A percentile compares a stretch with the other conserved stretches of the same genome.
Conservation (phyloP, 352 stramenopile genomes). For the Globisporangium camurandrum region DNA sequence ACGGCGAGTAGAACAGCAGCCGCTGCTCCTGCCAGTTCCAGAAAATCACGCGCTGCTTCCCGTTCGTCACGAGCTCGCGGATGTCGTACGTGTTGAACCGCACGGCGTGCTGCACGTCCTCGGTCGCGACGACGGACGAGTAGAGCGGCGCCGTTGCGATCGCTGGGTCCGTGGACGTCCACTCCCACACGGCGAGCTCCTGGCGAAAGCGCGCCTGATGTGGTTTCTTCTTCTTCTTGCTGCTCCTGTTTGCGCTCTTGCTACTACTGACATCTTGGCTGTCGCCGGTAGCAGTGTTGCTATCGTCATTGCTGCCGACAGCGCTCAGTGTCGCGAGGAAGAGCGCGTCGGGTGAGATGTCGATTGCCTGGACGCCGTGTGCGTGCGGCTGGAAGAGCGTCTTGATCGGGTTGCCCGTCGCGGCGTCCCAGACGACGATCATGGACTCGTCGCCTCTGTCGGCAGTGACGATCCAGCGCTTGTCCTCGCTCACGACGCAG, state of each 20-base stretch:
- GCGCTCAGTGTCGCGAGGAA: constrained; percentile 84
- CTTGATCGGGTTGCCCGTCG: constrained; percentile 82
- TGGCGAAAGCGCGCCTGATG: constrained; percentile 45
- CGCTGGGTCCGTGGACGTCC: constrained; percentile 35
- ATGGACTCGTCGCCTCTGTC: constrained; percentile 84
- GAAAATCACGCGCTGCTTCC: constrained; percentile 81
- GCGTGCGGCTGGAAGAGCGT: constrained; percentile 86
- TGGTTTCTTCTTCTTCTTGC: constrained; percentile 1
- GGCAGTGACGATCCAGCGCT: constrained; percentile 90
- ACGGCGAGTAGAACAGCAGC: constrained; percentile 79
- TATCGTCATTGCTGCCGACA: constrained; percentile 21
- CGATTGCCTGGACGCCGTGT: constrained; percentile 73
- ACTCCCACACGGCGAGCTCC: constrained; percentile 86
- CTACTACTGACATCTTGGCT: no score
- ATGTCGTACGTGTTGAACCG: constrained; percentile 88
- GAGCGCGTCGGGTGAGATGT: constrained; percentile 85
- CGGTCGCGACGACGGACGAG: constrained; percentile 62
- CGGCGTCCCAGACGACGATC: constrained; percentile 89
- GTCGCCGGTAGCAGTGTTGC: not conserved
- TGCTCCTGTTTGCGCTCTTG: not conserved
- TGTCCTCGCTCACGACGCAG: constrained; percentile 87
- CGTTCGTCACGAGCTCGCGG: constrained; percentile 85
- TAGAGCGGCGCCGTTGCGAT: constrained; percentile 26
- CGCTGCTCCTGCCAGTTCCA: constrained; percentile 83
- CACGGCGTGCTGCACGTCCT: constrained; percentile 72